Base-by-base conservation (phyloP, 169 alveolate species). In the Eimeria nieschulzi region DNA sequence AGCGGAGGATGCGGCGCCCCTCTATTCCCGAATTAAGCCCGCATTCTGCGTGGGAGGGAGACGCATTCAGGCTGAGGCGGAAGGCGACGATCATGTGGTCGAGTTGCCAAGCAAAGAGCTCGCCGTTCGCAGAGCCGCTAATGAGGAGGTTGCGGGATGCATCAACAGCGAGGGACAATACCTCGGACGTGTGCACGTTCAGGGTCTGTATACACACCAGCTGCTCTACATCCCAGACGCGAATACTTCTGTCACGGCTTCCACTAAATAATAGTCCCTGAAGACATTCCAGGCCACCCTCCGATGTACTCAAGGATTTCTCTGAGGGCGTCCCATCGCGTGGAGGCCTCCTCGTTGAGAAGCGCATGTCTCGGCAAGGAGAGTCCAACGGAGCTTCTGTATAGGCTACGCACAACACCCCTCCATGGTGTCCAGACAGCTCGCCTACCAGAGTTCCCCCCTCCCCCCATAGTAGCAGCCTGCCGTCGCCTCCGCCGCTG, bases 401-500 rank as follows among this genome's bases (percentile, higher is more conserved):
- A 75, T 72, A 90, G 15, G 93, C 83, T 55, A 90, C 90, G 33
- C 93, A 90, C 15, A 90, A 59, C 2, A 90, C 90, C 55, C 93
- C 93, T 15, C 93, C 93, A 55, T 83, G 90, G 84, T 90, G 93
- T 8, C 93, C 93, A 25, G 90, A 70, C 64, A 90, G 90, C 90
- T 90, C 93, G 64, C 90, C 93, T 25, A 72, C 82, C 19, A 90
- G 53, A 26, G 75, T 33, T 39, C 93, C 93, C 15, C 59, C 76
- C 56, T 64, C 59, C 8, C 70, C 63, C 93, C 93, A 90, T 26
- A 90, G 54, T 15, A 90, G 90, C 59, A 90, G 87, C 73, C 93
- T 88, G 7, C 93, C 93, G 66, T 90, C 93, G 26, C 93, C 93
- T 76, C 93, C 93, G 23, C 93, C 93, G 82, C 87, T 72, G 83